Evolutionary conservation across 805 yeast genomes (phyloP).

Genomic region (Myxozyma melibiosi): DNA sequence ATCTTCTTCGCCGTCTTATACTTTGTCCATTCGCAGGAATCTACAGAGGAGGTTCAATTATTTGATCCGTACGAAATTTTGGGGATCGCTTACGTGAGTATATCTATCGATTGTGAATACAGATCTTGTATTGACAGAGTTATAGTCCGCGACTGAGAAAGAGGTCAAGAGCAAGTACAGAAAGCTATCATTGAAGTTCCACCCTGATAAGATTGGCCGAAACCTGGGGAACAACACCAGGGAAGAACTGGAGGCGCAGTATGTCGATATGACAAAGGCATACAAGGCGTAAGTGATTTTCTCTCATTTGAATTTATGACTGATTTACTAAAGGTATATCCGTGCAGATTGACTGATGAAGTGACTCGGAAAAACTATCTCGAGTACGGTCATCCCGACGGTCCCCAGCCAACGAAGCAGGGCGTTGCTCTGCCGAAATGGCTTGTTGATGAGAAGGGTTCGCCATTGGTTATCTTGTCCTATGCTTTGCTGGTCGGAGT

Average conservation of each 20-base stretch:
- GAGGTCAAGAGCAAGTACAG: slow-evolving; percentile 82
- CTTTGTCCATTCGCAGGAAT: slow-evolving; percentile 44
- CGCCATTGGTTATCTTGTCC: slow-evolving; percentile 62
- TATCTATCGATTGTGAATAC: no score
- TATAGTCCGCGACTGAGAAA: slow-evolving; percentile 62
- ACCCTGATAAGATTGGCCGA: slow-evolving; percentile 83
- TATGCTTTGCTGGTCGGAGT: slow-evolving; percentile 77
- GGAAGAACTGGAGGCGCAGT: slow-evolving; percentile 71
- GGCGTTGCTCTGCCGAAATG: slow-evolving; percentile 96
- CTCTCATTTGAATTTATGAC: not conserved
- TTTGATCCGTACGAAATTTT: slow-evolving; percentile 93
- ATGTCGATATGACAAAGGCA: slow-evolving; percentile 83
- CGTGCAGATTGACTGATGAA: slow-evolving; percentile 74
- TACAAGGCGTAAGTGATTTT: slow-evolving; percentile 63
- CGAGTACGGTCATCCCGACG: slow-evolving; percentile 96
- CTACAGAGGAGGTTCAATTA: slow-evolving; percentile 40
- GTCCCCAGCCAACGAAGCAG: slow-evolving; percentile 84
- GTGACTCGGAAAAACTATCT: slow-evolving; percentile 75
- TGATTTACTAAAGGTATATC: not conserved
- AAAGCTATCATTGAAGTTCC: slow-evolving; percentile 82
- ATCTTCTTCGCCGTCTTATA: slow-evolving; percentile 46
- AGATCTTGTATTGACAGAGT: no score
- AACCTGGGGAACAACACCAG: slow-evolving; percentile 56
- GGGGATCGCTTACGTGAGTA: slow-evolving; percentile 57
- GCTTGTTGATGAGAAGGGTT: slow-evolving; percentile 78